phyloP scores from a whole-genome alignment of 164 flowering plant species.

The Malania oleifera region DNA sequence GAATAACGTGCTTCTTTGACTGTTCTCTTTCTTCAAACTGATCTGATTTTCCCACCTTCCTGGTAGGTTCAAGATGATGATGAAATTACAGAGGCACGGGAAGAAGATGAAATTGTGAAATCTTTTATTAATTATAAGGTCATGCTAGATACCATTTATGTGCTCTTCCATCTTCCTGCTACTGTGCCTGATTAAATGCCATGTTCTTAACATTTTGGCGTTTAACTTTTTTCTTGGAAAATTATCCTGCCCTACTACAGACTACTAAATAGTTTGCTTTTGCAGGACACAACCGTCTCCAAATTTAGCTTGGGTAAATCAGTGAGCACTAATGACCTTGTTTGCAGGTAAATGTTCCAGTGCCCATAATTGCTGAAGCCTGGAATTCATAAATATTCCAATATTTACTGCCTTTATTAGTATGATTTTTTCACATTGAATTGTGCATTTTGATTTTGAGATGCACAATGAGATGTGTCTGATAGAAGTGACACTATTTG shows the following conservation, averaged over 20 bases:
- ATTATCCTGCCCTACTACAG: neutral
- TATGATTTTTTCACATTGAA: too few relatives aligned
- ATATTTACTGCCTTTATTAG: too few relatives aligned
- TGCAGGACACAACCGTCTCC: slow-evolving; percentile 37
- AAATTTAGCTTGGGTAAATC: slow-evolving; percentile 29
- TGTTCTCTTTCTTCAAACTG: neutral
- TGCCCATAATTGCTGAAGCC: too few relatives aligned
- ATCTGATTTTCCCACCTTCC: slow-evolving; percentile 6
- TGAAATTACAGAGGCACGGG: slow-evolving; percentile 48
- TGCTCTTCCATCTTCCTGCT: neutral
- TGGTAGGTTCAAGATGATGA: slow-evolving; percentile 81
- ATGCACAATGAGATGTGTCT: too few relatives aligned
- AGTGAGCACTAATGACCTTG: slow-evolving; percentile 18
- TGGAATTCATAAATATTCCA: too few relatives aligned
- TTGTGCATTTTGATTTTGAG: too few relatives aligned
- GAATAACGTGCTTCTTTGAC: neutral
- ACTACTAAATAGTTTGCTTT: slow-evolving; percentile 1
- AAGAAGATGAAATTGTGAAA: slow-evolving; percentile 43
- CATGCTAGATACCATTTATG: neutral
- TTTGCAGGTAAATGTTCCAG: slow-evolving; percentile 24
- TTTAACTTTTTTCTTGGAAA: slow-evolving; percentile 5
- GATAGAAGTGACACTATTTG: too few relatives aligned
- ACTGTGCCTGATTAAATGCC: neutral
- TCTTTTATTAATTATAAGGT: slow-evolving; percentile 39
- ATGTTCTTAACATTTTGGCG: neutral